Evolutionary conservation across 331 rosid genomes (phyloP).

Genomic region (Malus hybrid): DNA sequence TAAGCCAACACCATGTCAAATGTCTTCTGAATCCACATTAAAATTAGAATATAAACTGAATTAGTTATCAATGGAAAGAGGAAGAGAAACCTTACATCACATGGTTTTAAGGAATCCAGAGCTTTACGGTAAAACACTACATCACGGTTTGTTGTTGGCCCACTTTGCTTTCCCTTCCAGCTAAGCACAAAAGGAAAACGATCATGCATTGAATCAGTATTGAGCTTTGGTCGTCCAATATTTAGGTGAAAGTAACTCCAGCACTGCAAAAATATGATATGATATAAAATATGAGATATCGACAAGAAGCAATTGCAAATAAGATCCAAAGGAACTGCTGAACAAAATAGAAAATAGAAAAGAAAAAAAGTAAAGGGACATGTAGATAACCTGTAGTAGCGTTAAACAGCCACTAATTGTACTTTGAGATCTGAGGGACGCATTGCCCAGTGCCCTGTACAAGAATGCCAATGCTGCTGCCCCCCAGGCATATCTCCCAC

Average conservation of each 20-base stretch:
- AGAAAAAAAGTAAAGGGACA: background rate
- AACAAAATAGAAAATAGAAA: background rate
- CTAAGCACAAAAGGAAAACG: constrained; percentile 91
- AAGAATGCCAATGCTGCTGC: constrained; percentile 82
- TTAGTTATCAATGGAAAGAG: background rate
- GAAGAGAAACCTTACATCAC: constrained; percentile 56
- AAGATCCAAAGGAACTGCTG: background rate
- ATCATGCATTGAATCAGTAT: constrained; percentile 60
- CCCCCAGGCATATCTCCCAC: constrained; percentile 96
- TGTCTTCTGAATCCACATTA: constrained; percentile 10
- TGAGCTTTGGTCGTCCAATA: constrained; percentile 94
- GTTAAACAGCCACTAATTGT: constrained; percentile 98
- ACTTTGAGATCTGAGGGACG: constrained; percentile 91
- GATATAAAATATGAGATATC: background rate
- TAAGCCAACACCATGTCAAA: constrained; percentile 24
- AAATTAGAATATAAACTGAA: background rate
- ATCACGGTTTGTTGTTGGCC: constrained; percentile 97
- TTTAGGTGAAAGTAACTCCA: constrained; percentile 98
- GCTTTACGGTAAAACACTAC: constrained; percentile 91
- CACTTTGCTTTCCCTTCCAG: constrained; percentile 98
- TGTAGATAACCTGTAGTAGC: constrained; percentile 64
- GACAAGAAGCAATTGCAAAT: background rate
- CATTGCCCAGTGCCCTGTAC: constrained; percentile 98
- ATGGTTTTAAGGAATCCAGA: constrained; percentile 77
- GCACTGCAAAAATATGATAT: constrained; percentile 50